Conservation (phyloP, 1,139 yeast genomes). For the Suhomyces atakaporum region DNA sequence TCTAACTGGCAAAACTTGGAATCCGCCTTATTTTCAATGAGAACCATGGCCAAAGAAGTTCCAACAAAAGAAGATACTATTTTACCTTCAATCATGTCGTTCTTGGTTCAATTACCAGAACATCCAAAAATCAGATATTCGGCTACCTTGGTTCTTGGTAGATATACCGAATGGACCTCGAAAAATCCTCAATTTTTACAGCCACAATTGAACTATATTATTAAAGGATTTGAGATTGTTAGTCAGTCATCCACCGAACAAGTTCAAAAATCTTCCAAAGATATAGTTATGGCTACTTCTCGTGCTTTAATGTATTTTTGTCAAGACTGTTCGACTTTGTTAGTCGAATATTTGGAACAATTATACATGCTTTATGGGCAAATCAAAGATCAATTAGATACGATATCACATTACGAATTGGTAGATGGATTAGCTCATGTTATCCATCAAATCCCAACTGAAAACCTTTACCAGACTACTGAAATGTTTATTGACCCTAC, state of each 20-base stretch:
- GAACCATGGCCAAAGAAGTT: conserved; percentile 95
- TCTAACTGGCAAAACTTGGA: conserved; percentile 82
- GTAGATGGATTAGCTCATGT: conserved; percentile 92
- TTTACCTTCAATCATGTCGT: conserved; percentile 77
- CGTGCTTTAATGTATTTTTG: conserved; percentile 94
- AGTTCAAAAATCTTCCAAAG: conserved; percentile 29
- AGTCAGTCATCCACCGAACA: conserved; percentile 18
- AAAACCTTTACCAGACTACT: conserved; percentile 36
- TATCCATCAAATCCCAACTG: conserved; percentile 53
- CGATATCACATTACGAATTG: conserved; percentile 72
- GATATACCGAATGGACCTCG: conserved; percentile 95
- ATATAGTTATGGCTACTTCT: conserved; percentile 82
- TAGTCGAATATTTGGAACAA: conserved; percentile 74
- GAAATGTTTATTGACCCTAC: conserved; percentile 71
- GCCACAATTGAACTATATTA: conserved; percentile 81
- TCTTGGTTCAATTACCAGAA: conserved; percentile 72
- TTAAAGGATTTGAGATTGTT: conserved; percentile 64
- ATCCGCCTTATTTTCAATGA: conserved; percentile 84
- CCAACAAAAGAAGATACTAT: conserved; percentile 64
- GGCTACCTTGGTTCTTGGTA: conserved; percentile 86
- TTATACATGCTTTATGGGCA: conserved; percentile 73
- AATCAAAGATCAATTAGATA: conserved; percentile 58
- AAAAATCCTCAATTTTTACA: conserved; percentile 81
- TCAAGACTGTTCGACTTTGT: conserved; percentile 76
- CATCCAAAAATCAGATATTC: conserved; percentile 89